Conservation (phyloP, 2,329 filamentous ascomycete species). For the Parastagonospora nodorum region DNA sequence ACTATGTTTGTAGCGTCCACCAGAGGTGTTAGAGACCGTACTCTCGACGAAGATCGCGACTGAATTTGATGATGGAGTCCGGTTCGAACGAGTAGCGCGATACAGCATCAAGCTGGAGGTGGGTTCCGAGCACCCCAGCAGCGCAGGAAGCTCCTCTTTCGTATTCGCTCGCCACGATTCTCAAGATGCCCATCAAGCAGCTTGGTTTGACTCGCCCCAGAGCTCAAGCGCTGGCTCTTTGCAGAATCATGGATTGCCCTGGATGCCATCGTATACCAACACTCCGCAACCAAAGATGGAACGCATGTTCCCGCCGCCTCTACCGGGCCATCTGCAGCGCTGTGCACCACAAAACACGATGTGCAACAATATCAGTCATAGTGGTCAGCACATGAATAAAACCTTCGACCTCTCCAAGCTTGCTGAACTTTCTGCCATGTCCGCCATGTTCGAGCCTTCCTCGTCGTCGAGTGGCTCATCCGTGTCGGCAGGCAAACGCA, state of each 20-base stretch:
- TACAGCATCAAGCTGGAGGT: constrained; percentile 29
- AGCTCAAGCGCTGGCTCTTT: neutral
- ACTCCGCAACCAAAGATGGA: neutral
- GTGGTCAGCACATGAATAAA: too few relatives aligned
- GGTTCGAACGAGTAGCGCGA: constrained; percentile 37
- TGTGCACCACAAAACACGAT: too few relatives aligned
- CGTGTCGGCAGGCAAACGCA: constrained; percentile 4
- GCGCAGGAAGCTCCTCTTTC: too few relatives aligned
- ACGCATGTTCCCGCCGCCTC: neutral
- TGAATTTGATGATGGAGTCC: constrained; percentile 31
- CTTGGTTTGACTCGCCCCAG: neutral
- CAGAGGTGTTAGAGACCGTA: constrained; percentile 11
- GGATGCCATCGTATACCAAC: constrained; percentile 3
- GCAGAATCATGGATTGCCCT: neutral
- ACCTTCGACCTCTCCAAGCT: neutral
- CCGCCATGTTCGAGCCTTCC: too few relatives aligned
- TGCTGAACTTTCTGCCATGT: neutral
- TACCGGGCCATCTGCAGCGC: too few relatives aligned
- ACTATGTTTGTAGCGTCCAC: neutral
- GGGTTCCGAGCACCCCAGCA: neutral
- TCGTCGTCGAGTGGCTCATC: neutral
- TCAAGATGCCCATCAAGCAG: neutral
- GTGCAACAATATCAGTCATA: too few relatives aligned
- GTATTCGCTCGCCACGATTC: neutral
- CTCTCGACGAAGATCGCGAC: constrained; percentile 20